Evolutionary conservation across 331 rosid genomes (phyloP).

Genomic region (Saraca asoca): DNA sequence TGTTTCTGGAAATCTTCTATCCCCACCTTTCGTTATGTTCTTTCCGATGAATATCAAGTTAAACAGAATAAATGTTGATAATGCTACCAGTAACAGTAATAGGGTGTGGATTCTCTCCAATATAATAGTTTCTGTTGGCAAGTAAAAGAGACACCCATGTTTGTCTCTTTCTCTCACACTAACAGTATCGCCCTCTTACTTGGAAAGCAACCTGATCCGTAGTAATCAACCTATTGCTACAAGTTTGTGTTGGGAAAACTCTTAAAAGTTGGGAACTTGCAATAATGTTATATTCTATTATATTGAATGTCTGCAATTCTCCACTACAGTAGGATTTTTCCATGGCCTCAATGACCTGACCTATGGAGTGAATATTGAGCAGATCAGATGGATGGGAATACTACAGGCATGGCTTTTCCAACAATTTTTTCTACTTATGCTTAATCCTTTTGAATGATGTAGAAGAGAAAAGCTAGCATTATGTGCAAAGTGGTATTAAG

Average conservation of each 20-base stretch:
- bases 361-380: constrained; percentile 76
- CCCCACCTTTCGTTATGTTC: too few relatives aligned
- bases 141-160: too few relatives aligned
- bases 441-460: constrained; percentile 8
- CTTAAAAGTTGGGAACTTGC: constrained; percentile 5
- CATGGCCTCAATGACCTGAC: constrained; percentile 73
- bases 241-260: too few relatives aligned
- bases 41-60: too few relatives aligned
- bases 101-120: background rate
- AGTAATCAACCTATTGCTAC: too few relatives aligned
- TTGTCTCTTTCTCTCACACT: too few relatives aligned
- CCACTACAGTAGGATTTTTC: constrained; percentile 75
- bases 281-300: constrained; percentile 6
- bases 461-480: background rate
- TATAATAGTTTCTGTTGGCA: background rate
- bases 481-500: background rate
- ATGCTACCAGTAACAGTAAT: too few relatives aligned
- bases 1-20: constrained; percentile 6
- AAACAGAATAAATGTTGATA: too few relatives aligned
- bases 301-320: too few relatives aligned
- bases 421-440: constrained; percentile 2
- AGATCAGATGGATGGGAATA: constrained; percentile 84
- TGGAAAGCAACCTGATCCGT: too few relatives aligned
- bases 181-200: too few relatives aligned
- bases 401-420: constrained; percentile 61